Base-by-base conservation (phyloP, 2,329 filamentous ascomycete species). In the Cercospora brassicicola region DNA sequence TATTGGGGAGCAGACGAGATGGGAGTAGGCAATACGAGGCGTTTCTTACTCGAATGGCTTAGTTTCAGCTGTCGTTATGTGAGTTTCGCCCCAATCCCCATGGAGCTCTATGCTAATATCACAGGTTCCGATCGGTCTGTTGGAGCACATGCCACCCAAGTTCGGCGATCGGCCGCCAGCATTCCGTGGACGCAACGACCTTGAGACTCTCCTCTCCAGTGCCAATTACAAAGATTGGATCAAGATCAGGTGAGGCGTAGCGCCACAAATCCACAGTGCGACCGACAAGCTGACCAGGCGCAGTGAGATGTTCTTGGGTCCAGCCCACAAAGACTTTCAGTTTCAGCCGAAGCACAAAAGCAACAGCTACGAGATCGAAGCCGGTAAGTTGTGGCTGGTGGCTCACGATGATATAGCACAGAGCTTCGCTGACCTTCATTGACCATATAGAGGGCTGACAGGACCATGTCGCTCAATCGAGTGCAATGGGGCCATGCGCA, bases 341-440 rank as follows among this genome's bases (percentile, higher is more conserved):
- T 99, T 98, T 82, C 89, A 94, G 82, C 95, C 95, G 2, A 99
- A 99, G 85, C 95, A 99, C 84, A 98, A 97, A 84, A 95, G 92
- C 57, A 96, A 96, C 78, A 88, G 90, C 63, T 97, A 97, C 77
- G 91, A 94, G 75, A 89, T 91, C 59, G 92, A 93, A 79, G 90
- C 89, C 1, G 89, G 53, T 57, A 57, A 57, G 53, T 53, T 31
- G 30, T 20, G 20, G 18, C 7, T 13, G 30, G n/a, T 31, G 26
- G 9, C 53, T 26, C 15, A 57, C 13, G 26, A n/a, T 11, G 28
- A 10, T n/a, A 18, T 13, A 10, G 26, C 53, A 30, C 53, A 33
- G 30, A 20, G n/a, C 53, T 57, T 15, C 26, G 30, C 53, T 57
- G n/a, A 57, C 53, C 10, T 51, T 23, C 9, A 11, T 57, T 28